A percentile compares a stretch with the other conserved stretches of the same genome.
Conservation (phyloP, 345 rosid genomes). For the Eucalyptus cloeziana region DNA sequence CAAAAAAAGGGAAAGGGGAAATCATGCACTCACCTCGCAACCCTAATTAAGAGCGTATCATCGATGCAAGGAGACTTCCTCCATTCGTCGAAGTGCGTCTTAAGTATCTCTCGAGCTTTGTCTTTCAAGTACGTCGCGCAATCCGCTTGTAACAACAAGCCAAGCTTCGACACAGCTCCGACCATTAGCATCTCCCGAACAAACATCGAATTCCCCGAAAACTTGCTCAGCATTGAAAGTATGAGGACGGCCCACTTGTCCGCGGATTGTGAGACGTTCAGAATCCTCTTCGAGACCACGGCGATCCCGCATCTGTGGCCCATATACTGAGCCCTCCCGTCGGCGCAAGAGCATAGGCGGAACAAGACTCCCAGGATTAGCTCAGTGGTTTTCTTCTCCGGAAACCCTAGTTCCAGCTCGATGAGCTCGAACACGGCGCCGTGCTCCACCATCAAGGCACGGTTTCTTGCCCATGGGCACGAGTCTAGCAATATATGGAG, state of each 20-base stretch:
- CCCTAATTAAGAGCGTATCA: conserved; percentile 10
- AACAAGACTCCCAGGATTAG: conserved; percentile 34
- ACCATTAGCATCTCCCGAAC: conserved; percentile 48
- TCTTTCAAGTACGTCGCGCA: conserved; percentile 32
- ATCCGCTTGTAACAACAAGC: conserved; percentile 26
- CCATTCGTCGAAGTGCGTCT: conserved; percentile 40
- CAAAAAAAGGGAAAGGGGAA: background rate
- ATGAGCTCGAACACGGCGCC: conserved; percentile 52
- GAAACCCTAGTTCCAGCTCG: conserved; percentile 42
- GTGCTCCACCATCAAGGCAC: conserved; percentile 32
- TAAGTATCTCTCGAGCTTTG: conserved; percentile 39
- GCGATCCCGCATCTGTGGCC: conserved; percentile 47
- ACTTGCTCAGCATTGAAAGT: conserved; percentile 27
- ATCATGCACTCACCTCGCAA: background rate
- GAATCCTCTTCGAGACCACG: conserved; percentile 36
- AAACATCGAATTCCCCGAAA: conserved; percentile 26
- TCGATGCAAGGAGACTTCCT: conserved; percentile 45
- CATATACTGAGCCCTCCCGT: conserved; percentile 54
- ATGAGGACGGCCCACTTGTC: conserved; percentile 53
- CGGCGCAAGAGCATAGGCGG: conserved; percentile 54
- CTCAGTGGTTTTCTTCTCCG: conserved; percentile 40
- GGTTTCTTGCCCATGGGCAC: conserved; percentile 45
- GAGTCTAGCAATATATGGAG: conserved; percentile 31
- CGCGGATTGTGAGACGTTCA: conserved; percentile 30
- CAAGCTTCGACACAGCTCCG: conserved; percentile 53